These are phyloP conservation scores for Clarireedia monteithiana DNA, from an alignment of 2,329 filamentous ascomycete species.

Conservation along the genomic window DNA sequence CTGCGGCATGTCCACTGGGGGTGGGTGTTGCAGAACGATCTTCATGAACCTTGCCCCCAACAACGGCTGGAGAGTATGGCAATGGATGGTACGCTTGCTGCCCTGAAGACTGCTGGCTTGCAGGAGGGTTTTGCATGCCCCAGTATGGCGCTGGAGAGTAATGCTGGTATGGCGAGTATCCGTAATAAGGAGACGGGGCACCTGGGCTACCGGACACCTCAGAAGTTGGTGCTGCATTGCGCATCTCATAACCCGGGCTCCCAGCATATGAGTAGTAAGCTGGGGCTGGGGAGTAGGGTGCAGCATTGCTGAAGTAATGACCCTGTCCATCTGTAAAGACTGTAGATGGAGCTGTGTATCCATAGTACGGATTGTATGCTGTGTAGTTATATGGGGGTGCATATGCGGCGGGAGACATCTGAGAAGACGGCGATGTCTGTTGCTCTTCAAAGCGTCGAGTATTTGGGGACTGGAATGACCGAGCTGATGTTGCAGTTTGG, in stretches of 20 bases:
- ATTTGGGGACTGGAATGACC: constrained; percentile 14
- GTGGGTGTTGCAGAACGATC: constrained; percentile 23
- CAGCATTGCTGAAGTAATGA: constrained; percentile 15
- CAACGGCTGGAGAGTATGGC: constrained; percentile 7
- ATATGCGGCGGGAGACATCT: constrained; percentile 14
- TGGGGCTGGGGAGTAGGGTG: constrained; percentile 10
- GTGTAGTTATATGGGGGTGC: constrained; percentile 12
- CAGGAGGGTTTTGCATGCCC: constrained; percentile 9
- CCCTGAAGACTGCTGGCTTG: constrained; percentile 6
- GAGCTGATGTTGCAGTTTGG: constrained; percentile 4
- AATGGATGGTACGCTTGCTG: constrained; percentile 5
- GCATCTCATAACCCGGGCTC: constrained; percentile 11
- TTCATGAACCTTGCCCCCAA: constrained; percentile 11
- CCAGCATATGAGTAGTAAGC: constrained; percentile 15
- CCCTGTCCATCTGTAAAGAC: constrained; percentile 16
- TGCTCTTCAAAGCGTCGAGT: constrained; percentile 9
- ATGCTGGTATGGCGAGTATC: constrained; percentile 13
- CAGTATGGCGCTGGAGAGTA: constrained; percentile 13
- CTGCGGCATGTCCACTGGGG: constrained; percentile 15
- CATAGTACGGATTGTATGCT: constrained; percentile 11
- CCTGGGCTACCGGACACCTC: constrained; percentile 12
- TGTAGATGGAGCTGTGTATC: constrained; percentile 4
- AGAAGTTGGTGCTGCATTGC: constrained; percentile 1
- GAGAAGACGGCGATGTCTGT: constrained; percentile 11
- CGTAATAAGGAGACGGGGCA: constrained; percentile 12